phyloP scores from a whole-genome alignment of 2,329 filamentous ascomycete genomes.

The Penicillium hesseltinei region DNA sequence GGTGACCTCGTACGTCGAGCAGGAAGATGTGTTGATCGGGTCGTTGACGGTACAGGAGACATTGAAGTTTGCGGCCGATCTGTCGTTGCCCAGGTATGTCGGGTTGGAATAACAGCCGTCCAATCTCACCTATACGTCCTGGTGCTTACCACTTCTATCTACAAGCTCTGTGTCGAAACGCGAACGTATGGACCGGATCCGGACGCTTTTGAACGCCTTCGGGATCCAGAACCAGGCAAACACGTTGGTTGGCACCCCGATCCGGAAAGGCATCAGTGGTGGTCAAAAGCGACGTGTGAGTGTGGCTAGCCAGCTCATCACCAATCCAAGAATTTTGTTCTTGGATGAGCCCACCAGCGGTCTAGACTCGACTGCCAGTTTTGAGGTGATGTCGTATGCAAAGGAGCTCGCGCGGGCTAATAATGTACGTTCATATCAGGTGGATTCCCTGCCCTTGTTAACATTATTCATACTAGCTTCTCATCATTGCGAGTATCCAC shows the following conservation, averaged over 20 bases:
- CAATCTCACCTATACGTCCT: neutral
- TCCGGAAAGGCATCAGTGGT: conserved; percentile 78
- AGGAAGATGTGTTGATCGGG: conserved; percentile 81
- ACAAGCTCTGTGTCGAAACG: conserved; percentile 51
- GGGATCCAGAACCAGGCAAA: conserved; percentile 68
- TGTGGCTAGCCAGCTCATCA: conserved; percentile 78
- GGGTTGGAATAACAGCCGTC: neutral
- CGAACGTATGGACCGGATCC: conserved; percentile 63
- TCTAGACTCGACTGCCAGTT: conserved; percentile 73
- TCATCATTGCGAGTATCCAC: conserved; percentile 80
- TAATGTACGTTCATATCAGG: conserved; percentile 50
- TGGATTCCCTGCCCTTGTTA: neutral
- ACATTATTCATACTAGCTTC: conserved; percentile 51
- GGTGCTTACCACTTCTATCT: conserved; percentile 5
- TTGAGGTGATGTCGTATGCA: conserved; percentile 73
- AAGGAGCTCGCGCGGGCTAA: conserved; percentile 64
- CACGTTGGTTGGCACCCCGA: conserved; percentile 75
- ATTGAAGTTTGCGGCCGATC: conserved; percentile 70
- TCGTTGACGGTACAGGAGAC: conserved; percentile 79
- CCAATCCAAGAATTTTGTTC: conserved; percentile 75
- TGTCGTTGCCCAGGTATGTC: conserved; percentile 57
- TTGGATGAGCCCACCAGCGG: conserved; percentile 83
- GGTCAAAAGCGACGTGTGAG: conserved; percentile 80
- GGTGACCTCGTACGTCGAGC: conserved; percentile 77
- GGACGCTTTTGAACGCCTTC: conserved; percentile 67